Base-by-base conservation (phyloP, 257 asterid species). In the Nicotiana benthamiana region DNA sequence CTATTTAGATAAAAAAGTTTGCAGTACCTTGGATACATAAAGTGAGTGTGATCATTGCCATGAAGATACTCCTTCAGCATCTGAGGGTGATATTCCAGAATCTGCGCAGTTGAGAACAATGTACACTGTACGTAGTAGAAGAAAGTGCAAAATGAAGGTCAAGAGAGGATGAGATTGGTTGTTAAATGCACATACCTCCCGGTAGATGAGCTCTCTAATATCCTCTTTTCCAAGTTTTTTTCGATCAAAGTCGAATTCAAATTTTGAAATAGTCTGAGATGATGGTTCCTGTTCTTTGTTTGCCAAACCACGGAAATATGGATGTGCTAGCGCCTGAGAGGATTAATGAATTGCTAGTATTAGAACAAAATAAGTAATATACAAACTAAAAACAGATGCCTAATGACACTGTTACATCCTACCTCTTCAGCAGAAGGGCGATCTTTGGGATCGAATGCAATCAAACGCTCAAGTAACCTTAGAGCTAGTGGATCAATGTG, bases 1-100 rank as follows among this genome's bases (percentile, higher is more conserved):
- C 61, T 46, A 40, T 30, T 80, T 80, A 80, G 61, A 15, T 9
- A 72, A 59, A 74, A 67, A 46, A 43, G 61, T 64, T 79, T 75
- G 90, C 87, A 91, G 52, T 79, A 95, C 99, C 99, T 95, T 91
- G 99, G 99, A 87, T 96, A 94, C 98, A 96, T 90, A 86, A 96
- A 96, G 95, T 89, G 90, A 81, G 96, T 88, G 87, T 90, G 97
- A 83, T 96, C 97, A 90, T 83, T 86, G 87, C 99, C 99, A 60
- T 83, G 88, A 57, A 92, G 93, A 87, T 94, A 90, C 89, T 96
- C 99, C 92, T 93, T 94, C 89, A 96, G 94, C 97, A 96, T 92
- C 93, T 94, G 98, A 59, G 99, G 99, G 84, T 96, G 99, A 90
- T 94, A 96, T 97, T 96, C 97, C 96, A 94, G 92, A 88, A 96